phyloP scores from a whole-genome alignment of 345 rosid species.

The Citrus trifoliata region DNA sequence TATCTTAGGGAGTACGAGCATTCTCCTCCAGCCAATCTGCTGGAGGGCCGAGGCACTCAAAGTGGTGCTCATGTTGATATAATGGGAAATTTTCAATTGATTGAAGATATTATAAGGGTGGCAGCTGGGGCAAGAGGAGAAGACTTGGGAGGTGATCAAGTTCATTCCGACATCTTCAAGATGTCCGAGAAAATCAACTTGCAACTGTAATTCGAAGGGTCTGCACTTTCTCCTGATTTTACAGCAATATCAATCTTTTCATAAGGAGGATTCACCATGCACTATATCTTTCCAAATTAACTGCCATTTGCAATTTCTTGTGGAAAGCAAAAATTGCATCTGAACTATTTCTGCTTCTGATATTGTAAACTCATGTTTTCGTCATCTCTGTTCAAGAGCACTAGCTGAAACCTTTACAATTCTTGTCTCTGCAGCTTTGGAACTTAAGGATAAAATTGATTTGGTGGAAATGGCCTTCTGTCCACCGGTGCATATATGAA shows the following conservation, averaged over 20 bases:
- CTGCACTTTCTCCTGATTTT: neutral
- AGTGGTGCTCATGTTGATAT: constrained; percentile 80
- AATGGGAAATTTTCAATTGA: constrained; percentile 75
- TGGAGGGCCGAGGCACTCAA: constrained; percentile 72
- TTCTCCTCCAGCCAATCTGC: constrained; percentile 64
- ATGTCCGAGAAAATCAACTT: constrained; percentile 59
- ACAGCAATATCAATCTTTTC: neutral
- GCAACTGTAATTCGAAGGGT: constrained; percentile 31
- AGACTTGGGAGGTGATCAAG: constrained; percentile 59
- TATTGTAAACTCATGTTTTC: neutral
- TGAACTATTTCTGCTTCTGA: neutral
- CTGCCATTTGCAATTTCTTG: neutral
- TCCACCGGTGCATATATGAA: neutral
- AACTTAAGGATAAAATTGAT: neutral
- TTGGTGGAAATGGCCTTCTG: neutral
- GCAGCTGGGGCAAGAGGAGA: constrained; percentile 66
- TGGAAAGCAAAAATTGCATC: neutral
- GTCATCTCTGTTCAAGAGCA: neutral
- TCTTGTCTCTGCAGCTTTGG: neutral
- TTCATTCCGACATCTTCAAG: constrained; percentile 53
- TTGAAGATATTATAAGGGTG: constrained; percentile 61
- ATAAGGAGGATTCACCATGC: neutral
- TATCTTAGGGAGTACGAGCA: constrained; percentile 59
- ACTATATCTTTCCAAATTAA: neutral
- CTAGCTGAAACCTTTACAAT: neutral